Evolutionary conservation across 2,329 filamentous ascomycete genomes (phyloP).

Genomic region (Trichoderma sp.): DNA sequence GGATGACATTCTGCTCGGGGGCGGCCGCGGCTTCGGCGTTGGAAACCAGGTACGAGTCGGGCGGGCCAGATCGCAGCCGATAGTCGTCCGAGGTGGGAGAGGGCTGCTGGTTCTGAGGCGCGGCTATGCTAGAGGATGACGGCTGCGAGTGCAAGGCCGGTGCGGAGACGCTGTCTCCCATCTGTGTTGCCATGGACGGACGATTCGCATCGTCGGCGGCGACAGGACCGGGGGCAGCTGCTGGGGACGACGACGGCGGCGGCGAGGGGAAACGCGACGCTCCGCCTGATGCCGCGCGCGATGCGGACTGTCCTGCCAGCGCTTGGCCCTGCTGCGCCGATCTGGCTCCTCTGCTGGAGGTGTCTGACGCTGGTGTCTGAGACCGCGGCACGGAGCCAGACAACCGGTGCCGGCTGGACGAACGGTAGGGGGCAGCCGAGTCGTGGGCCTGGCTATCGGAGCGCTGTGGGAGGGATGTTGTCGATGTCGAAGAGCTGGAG

Average conservation of each 20-base stretch:
- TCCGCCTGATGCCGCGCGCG: slow-evolving; percentile 33
- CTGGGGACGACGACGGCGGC: slow-evolving; percentile 52
- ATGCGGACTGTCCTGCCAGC: background rate
- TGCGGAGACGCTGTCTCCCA: slow-evolving; percentile 31
- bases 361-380: slow-evolving; percentile 17
- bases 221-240: slow-evolving; percentile 37
- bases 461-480: slow-evolving; percentile 2
- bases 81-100: slow-evolving; percentile 38
- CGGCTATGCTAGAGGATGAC: slow-evolving; percentile 14
- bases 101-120: slow-evolving; percentile 31
- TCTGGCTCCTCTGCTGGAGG: slow-evolving; percentile 12
- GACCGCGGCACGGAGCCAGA: slow-evolving; percentile 21
- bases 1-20: slow-evolving; percentile 57
- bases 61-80: slow-evolving; percentile 37
- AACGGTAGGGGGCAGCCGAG: slow-evolving; percentile 18
- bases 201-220: slow-evolving; percentile 41
- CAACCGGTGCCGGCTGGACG: slow-evolving; percentile 15
- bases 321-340: slow-evolving; percentile 15
- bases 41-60: slow-evolving; percentile 21
- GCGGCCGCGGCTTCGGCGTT: slow-evolving; percentile 24
- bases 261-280: slow-evolving; percentile 53
- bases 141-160: slow-evolving; percentile 21
- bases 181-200: slow-evolving; percentile 49
- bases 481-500: slow-evolving; percentile 41
- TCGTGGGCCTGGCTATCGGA: slow-evolving; percentile 39